Evolutionary conservation across 768 basidiomycete species (phyloP).

Genomic region (Psilocybe tampanensis): DNA sequence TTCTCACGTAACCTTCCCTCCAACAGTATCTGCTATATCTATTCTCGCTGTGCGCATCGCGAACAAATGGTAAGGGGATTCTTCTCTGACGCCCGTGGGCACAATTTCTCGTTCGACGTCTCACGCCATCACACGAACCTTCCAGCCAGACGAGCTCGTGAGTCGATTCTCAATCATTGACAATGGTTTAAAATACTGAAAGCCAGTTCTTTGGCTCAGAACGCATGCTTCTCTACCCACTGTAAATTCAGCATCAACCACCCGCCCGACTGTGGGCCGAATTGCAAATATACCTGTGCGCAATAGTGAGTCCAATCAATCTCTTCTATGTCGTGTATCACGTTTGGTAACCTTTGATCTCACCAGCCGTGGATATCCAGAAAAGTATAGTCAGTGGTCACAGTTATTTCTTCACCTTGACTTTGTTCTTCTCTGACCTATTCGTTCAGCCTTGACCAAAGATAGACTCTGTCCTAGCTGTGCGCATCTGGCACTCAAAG

Average conservation of each 20-base stretch:
- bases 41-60: conserved; percentile 50
- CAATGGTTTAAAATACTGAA: conserved; percentile 9
- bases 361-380: conserved; percentile 24
- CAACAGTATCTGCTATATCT: conserved; percentile 45
- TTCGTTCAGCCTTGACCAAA: background rate
- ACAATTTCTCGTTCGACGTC: background rate
- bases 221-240: conserved; percentile 42
- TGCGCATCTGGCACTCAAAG: too few relatives aligned
- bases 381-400: conserved; percentile 16
- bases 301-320: conserved; percentile 20
- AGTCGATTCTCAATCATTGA: conserved; percentile 22
- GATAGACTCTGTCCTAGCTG: background rate
- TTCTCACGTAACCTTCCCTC: conserved; percentile 27
- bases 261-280: conserved; percentile 41
- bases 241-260: conserved; percentile 63
- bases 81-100: background rate
- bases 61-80: background rate
- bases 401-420: background rate
- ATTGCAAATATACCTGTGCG: conserved; percentile 39
- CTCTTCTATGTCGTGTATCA: background rate
- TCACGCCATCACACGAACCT: background rate
- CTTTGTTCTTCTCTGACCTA: background rate
- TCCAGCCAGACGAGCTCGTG: conserved; percentile 33
- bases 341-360: background rate
- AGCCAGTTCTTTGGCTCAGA: conserved; percentile 30